Evolutionary conservation across 116 monocot species (phyloP).

Genomic region (Trichopus zeylanicus): DNA sequence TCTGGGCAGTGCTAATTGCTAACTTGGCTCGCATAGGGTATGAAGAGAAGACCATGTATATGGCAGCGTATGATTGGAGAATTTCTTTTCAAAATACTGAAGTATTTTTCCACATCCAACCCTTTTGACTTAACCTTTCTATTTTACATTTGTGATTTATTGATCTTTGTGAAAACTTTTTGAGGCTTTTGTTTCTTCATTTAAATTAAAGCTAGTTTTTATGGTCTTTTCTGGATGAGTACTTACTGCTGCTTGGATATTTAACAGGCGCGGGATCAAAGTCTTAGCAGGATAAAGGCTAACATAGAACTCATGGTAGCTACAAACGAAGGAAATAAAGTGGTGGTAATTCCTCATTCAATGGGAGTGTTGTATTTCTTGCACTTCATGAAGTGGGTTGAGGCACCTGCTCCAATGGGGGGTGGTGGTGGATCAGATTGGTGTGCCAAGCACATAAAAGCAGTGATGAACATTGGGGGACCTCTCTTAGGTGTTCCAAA

Average conservation of each 20-base stretch:
- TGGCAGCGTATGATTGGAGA: constrained; percentile 32
- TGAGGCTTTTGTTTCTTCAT: too few relatives aligned
- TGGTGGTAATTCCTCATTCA: constrained; percentile 23
- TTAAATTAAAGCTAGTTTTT: background rate
- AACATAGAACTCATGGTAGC: constrained; percentile 20
- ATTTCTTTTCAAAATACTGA: constrained; percentile 24
- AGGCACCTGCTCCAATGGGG: constrained; percentile 18
- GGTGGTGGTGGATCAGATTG: constrained; percentile 20
- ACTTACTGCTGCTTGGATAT: too few relatives aligned
- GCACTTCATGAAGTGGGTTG: constrained; percentile 34
- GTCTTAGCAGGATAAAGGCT: constrained; percentile 21
- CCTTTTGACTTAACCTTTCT: too few relatives aligned
- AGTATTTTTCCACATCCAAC: background rate
- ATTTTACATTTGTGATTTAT: too few relatives aligned
- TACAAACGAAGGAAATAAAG: constrained; percentile 18
- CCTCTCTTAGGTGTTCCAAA: constrained; percentile 24
- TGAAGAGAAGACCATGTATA: constrained; percentile 28
- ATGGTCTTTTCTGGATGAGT: background rate
- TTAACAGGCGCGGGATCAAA: constrained; percentile 22
- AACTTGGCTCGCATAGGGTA: constrained; percentile 28
- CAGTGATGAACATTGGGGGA: constrained; percentile 17
- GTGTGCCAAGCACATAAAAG: constrained; percentile 28
- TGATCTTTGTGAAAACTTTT: too few relatives aligned
- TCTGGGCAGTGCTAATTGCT: constrained; percentile 17
- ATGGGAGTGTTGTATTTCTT: constrained; percentile 25